Percentiles rank a stretch among this genome's conserved stretches.
Conservation (phyloP, 768 basidiomycete genomes). For the Cystofilobasidium bisporidii region DNA sequence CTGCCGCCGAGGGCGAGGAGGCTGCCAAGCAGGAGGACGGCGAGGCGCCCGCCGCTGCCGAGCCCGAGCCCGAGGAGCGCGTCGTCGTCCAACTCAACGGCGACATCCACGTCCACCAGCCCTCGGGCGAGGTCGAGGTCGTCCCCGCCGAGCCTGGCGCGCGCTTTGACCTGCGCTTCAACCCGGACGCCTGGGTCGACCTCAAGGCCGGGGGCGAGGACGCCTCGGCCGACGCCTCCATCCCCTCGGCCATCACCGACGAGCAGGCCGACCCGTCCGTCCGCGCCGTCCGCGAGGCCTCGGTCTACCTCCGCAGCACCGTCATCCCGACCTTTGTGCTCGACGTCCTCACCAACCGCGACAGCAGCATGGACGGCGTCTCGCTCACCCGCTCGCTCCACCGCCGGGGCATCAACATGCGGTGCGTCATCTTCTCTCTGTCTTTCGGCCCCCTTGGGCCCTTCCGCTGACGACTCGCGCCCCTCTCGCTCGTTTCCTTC, state of each 20-base stretch:
- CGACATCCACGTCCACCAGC: constrained; percentile 36
- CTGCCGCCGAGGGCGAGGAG: constrained; percentile 27
- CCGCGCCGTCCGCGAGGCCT: constrained; percentile 44
- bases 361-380: constrained; percentile 39
- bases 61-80: constrained; percentile 30
- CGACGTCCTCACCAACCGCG: constrained; percentile 37
- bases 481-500: neutral
- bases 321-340: constrained; percentile 40
- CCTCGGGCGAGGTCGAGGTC: constrained; percentile 31
- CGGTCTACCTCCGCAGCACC: constrained; percentile 40
- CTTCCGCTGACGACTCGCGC: neutral
- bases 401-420: constrained; percentile 44
- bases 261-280: constrained; percentile 40
- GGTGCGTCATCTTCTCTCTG: constrained; percentile 29
- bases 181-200: constrained; percentile 45
- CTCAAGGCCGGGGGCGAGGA: constrained; percentile 28
- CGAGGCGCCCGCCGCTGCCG: constrained; percentile 10
- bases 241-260: constrained; percentile 36
- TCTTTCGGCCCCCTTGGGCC: neutral
- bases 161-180: constrained; percentile 41
- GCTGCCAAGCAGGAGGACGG: constrained; percentile 29
- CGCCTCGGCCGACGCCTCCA: constrained; percentile 20
- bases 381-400: constrained; percentile 41
- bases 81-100: constrained; percentile 33
- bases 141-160: constrained; percentile 27